phyloP scores from a whole-genome alignment of 2,329 filamentous ascomycete genomes.

The Aureobasidium sp. region DNA sequence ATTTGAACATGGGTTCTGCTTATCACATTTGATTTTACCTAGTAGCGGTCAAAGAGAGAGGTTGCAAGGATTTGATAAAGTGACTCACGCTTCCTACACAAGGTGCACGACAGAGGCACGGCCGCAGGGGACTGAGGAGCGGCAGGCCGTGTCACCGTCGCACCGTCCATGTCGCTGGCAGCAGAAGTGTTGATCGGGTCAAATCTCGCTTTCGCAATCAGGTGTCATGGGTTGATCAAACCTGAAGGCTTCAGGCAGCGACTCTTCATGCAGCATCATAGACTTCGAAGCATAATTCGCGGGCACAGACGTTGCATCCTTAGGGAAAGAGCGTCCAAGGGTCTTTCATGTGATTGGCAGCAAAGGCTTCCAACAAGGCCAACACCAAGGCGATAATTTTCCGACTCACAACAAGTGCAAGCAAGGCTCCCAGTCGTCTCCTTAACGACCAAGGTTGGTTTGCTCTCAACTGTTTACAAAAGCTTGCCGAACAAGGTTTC shows the following conservation, averaged over 20 bases:
- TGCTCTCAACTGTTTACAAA: not conserved
- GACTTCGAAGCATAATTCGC: not conserved
- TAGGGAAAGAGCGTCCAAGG: not conserved
- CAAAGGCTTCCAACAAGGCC: not conserved
- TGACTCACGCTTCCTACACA: slow-evolving; percentile 10
- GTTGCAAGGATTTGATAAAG: not conserved
- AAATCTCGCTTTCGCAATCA: not conserved
- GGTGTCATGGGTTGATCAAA: not conserved
- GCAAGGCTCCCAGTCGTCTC: not conserved
- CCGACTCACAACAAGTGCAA: not conserved
- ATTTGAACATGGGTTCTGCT: slow-evolving; percentile 11
- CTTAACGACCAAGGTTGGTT: not conserved
- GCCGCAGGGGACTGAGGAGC: not conserved
- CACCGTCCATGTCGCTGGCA: not conserved
- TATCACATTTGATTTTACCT: slow-evolving; percentile 16
- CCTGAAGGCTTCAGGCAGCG: not conserved
- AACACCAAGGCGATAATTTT: not conserved
- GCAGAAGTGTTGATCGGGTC: not conserved
- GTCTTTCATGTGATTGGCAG: not conserved
- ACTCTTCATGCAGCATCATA: not conserved
- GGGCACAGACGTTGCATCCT: not conserved
- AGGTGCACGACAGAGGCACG: slow-evolving; percentile 10
- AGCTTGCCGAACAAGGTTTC: not conserved
- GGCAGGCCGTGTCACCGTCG: not conserved
- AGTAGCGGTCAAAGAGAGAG: not conserved